These are phyloP conservation scores for Pseudogymnoascus verrucosus DNA, from an alignment of 2,329 filamentous ascomycete genomes.

Conservation along the genomic window DNA sequence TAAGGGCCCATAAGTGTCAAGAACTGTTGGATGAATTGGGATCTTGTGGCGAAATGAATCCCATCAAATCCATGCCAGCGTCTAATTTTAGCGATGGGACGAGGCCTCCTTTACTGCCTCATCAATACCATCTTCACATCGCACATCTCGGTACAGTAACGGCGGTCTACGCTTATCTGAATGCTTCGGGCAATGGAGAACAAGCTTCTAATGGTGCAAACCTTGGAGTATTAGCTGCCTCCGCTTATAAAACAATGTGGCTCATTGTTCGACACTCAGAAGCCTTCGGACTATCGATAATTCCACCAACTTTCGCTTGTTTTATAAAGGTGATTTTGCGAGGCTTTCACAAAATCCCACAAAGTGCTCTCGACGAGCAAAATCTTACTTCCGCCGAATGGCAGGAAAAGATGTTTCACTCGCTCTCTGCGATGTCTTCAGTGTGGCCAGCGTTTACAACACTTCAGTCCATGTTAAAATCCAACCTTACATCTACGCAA, in stretches of 20 bases:
- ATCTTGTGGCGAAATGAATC: conserved; percentile 17
- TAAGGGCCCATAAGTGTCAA: background rate
- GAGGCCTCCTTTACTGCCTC: conserved; percentile 20
- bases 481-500: conserved; percentile 15
- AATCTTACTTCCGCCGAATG: conserved; percentile 25
- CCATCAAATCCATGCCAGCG: background rate
- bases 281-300: conserved; percentile 32
- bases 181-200: background rate
- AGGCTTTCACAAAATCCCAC: conserved; percentile 20
- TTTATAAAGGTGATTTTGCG: conserved; percentile 30
- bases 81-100: background rate
- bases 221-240: background rate
- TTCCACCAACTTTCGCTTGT: conserved; percentile 34
- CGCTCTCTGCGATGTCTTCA: conserved; percentile 22
- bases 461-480: conserved; percentile 13
- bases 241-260: conserved; percentile 12
- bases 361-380: conserved; percentile 23
- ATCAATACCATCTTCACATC: conserved; percentile 26
- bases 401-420: conserved; percentile 24
- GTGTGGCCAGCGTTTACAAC: conserved; percentile 24
- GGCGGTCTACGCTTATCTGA: background rate
- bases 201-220: background rate
- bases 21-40: conserved; percentile 21
- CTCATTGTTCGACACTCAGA: conserved; percentile 33
- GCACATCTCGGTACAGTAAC: conserved; percentile 23